A percentile compares a stretch with the other conserved stretches of the same genome.
Conservation (phyloP, 257 asterid species). For the Plantago elongata region DNA sequence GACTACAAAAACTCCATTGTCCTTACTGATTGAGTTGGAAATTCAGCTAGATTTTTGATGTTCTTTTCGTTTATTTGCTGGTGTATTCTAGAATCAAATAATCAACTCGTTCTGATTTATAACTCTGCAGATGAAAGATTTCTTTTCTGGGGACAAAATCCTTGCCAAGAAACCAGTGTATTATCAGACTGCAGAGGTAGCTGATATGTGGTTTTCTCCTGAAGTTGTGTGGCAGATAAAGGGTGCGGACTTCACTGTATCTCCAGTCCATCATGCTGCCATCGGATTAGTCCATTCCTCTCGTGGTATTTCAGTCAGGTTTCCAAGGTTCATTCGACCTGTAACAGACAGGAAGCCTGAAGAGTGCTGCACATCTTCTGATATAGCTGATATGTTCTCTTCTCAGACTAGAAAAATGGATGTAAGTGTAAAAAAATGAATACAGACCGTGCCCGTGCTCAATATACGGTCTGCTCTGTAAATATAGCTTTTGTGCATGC, state of each 20-base stretch:
- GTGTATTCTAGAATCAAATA: neutral
- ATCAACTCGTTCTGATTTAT: conserved; percentile 9
- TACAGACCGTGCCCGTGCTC: neutral
- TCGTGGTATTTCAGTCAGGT: conserved; percentile 79
- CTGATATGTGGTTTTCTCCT: conserved; percentile 78
- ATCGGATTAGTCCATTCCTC: conserved; percentile 71
- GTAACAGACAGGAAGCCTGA: conserved; percentile 69
- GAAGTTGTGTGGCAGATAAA: conserved; percentile 75
- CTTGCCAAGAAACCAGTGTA: conserved; percentile 59
- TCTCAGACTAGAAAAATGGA: conserved; percentile 79
- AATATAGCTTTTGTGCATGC: neutral
- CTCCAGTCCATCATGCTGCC: conserved; percentile 85
- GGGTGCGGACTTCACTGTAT: conserved; percentile 79
- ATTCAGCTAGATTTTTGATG: neutral
- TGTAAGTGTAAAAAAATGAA: conserved; percentile 29
- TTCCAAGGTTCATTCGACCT: conserved; percentile 61
- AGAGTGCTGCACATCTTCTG: conserved; percentile 70
- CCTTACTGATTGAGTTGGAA: too few species aligned
- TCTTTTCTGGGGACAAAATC: conserved; percentile 52
- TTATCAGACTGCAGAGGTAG: conserved; percentile 66
- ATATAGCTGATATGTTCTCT: conserved; percentile 65
- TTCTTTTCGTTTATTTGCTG: neutral
- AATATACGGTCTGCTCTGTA: neutral
- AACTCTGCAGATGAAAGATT: conserved; percentile 68
- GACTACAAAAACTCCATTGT: too few species aligned